A percentile compares a stretch with the other conserved stretches of the same genome.
Evolutionary conservation across 208 protist genomes (phyloP).

Genomic region (Acanthamoeba quina): DNA sequence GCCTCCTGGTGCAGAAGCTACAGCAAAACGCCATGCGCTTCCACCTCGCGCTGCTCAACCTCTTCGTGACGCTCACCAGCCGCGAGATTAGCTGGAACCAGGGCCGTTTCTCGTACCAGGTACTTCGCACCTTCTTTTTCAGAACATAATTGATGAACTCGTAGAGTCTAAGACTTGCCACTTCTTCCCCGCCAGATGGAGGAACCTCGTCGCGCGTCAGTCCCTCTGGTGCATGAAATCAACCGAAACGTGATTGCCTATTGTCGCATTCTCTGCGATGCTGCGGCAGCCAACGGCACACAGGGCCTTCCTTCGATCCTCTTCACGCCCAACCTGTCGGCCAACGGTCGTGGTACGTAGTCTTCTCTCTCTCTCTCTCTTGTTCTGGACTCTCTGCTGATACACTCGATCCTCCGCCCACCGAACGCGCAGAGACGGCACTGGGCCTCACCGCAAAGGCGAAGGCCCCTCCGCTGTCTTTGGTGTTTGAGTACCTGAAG

Average conservation of each 20-base stretch:
- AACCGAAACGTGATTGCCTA: slow-evolving; percentile 66
- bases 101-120: background rate
- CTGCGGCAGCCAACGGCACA: background rate
- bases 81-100: slow-evolving; percentile 15
- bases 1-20: slow-evolving; percentile 59
- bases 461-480: slow-evolving; percentile 40
- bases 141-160: too few relatives aligned
- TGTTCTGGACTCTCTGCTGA: background rate
- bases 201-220: background rate
- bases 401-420: background rate
- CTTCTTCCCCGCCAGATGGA: background rate
- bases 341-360: background rate
- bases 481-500: slow-evolving; percentile 45
- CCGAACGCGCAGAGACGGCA: background rate
- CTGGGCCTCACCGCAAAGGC: background rate
- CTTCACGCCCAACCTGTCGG: slow-evolving; percentile 49
- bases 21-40: slow-evolving; percentile 67
- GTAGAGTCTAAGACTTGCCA: background rate
- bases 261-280: slow-evolving; percentile 54
- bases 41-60: slow-evolving; percentile 71
- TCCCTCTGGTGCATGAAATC: slow-evolving; percentile 37
- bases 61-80: slow-evolving; percentile 29
- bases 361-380: background rate
- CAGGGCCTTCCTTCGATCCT: slow-evolving; percentile 38
- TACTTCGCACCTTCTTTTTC: background rate